Conservation (phyloP, 805 yeast genomes). For the Komagataella populi region DNA sequence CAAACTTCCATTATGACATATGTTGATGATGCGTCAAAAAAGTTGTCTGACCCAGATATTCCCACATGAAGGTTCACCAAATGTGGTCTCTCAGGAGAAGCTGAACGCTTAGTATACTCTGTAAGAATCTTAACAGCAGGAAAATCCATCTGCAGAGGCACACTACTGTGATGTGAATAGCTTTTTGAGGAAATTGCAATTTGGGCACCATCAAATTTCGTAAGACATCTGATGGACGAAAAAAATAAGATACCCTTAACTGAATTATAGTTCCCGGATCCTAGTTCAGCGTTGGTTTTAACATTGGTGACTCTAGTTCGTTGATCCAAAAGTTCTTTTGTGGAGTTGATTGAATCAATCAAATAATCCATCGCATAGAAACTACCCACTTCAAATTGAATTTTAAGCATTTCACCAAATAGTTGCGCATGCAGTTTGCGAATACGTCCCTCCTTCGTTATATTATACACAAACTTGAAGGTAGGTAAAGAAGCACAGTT, state of each 20-base stretch:
- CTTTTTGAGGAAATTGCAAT: conserved; percentile 32
- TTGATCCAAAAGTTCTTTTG: not conserved
- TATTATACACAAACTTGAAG: conserved; percentile 42
- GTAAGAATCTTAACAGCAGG: conserved; percentile 58
- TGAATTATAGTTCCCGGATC: not conserved
- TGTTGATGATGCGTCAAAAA: conserved; percentile 58
- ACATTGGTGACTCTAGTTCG: not conserved
- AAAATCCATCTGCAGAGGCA: conserved; percentile 52
- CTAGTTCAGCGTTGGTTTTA: not conserved
- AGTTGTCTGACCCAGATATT: conserved; percentile 62
- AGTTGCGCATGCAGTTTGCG: conserved; percentile 33
- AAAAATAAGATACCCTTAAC: not conserved
- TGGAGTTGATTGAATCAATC: conserved; percentile 1
- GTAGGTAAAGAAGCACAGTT: conserved; percentile 60
- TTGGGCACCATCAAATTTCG: conserved; percentile 59
- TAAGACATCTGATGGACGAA: conserved; percentile 32
- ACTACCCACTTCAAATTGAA: conserved; percentile 27
- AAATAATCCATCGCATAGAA: conserved; percentile 8
- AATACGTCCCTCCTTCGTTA: conserved; percentile 11
- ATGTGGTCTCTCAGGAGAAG: conserved; percentile 19
- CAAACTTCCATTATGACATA: conserved; percentile 58
- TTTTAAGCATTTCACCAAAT: conserved; percentile 59
- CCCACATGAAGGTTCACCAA: conserved; percentile 35
- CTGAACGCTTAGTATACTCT: conserved; percentile 29
- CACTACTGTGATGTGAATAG: conserved; percentile 21